Evolutionary conservation across 805 yeast species (phyloP).

Genomic region (Candida caryicola): DNA sequence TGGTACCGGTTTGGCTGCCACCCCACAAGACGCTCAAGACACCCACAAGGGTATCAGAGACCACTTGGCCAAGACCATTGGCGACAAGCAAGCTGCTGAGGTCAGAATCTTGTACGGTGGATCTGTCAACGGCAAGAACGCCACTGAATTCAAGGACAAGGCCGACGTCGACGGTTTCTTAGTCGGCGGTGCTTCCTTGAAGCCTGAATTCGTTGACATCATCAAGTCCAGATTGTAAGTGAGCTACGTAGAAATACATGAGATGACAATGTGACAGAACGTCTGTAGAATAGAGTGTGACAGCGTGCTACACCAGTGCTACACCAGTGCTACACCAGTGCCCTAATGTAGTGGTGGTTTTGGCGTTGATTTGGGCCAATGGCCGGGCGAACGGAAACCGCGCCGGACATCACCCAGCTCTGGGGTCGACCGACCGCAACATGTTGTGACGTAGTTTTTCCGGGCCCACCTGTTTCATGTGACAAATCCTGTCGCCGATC

Average conservation of each 20-base stretch:
- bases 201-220: conserved; percentile 96
- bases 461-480: conserved; percentile 11
- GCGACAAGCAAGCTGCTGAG: conserved; percentile 69
- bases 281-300: too few species aligned
- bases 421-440: conserved; percentile 1
- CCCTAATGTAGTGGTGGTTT: too few species aligned
- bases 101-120: conserved; percentile 98
- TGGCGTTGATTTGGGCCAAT: too few species aligned
- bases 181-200: conserved; percentile 98
- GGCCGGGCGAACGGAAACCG: too few species aligned
- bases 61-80: conserved; percentile 74
- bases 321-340: too few species aligned
- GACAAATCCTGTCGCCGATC: conserved; percentile 17
- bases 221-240: conserved; percentile 81
- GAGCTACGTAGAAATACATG: neutral
- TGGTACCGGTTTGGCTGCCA: conserved; percentile 98
- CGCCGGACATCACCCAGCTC: too few species aligned
- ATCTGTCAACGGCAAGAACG: conserved; percentile 94
- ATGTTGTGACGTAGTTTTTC: conserved; percentile 1
- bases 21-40: conserved; percentile 96
- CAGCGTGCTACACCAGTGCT: too few species aligned
- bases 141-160: conserved; percentile 85
- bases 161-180: conserved; percentile 96
- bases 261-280: too few species aligned
- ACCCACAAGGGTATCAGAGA: conserved; percentile 88